Conservation (phyloP, 1,139 yeast species). For the Kurtzmaniella quercitrusa region DNA sequence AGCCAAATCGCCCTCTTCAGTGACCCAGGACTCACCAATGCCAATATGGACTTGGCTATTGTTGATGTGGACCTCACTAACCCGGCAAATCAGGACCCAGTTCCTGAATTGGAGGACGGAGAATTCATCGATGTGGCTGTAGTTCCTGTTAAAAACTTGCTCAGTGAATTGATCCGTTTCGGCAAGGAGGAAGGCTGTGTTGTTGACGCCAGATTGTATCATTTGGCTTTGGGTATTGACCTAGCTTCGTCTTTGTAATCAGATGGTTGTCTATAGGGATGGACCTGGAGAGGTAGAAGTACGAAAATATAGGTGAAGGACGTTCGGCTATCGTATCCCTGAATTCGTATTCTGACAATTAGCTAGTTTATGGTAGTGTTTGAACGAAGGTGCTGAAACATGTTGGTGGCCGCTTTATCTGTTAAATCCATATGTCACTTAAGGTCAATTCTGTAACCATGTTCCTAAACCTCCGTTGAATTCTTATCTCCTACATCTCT, state of each 20-base stretch:
- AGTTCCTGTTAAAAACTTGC: constrained; percentile 58
- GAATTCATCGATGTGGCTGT: constrained; percentile 83
- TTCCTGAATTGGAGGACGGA: constrained; percentile 74
- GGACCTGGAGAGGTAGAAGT: too few relatives aligned
- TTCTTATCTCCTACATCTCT: too few relatives aligned
- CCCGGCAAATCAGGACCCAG: constrained; percentile 63
- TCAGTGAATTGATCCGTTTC: constrained; percentile 49
- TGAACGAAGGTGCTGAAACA: too few relatives aligned
- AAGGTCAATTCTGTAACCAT: too few relatives aligned
- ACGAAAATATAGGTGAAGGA: too few relatives aligned
- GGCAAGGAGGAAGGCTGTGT: constrained; percentile 59
- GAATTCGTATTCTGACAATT: too few relatives aligned
- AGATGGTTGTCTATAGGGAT: too few relatives aligned
- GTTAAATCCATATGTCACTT: too few relatives aligned
- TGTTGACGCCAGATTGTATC: constrained; percentile 83
- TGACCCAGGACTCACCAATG: constrained; percentile 94
- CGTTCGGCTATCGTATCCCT: too few relatives aligned
- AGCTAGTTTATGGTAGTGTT: too few relatives aligned
- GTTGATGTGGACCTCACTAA: constrained; percentile 71
- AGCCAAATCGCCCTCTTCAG: constrained; percentile 46
- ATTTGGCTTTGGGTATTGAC: constrained; percentile 69
- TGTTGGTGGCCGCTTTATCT: too few relatives aligned
- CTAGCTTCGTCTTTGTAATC: constrained; percentile 11
- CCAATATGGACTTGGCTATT: constrained; percentile 76
- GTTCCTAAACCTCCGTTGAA: too few relatives aligned